phyloP scores from a whole-genome alignment of 2,329 filamentous ascomycete species.

The Sclerotinia minor region DNA sequence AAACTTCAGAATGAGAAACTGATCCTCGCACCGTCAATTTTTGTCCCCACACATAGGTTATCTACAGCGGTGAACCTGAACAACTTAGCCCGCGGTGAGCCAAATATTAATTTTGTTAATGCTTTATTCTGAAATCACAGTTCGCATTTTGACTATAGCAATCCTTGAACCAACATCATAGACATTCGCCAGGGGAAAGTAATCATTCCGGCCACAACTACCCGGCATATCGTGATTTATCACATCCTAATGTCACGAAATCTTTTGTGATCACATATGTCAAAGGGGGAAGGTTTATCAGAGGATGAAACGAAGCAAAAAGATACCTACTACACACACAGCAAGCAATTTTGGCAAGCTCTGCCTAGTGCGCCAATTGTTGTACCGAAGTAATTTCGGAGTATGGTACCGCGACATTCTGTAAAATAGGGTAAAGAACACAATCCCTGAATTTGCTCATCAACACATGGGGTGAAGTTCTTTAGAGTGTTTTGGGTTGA shows the following conservation, averaged over 20 bases:
- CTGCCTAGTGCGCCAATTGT: background rate
- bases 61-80: too few relatives aligned
- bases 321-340: background rate
- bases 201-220: background rate
- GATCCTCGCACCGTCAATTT: too few relatives aligned
- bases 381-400: conserved; percentile 6
- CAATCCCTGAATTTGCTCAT: background rate
- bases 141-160: background rate
- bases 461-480: background rate
- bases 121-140: background rate
- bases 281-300: background rate
- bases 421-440: too few relatives aligned
- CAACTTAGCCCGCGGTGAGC: too few relatives aligned
- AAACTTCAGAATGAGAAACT: background rate
- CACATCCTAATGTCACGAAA: too few relatives aligned
- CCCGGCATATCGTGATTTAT: too few relatives aligned
- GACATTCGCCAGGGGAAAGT: background rate
- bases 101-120: background rate
- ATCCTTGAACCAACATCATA: background rate
- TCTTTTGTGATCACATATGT: too few relatives aligned
- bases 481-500: conserved; percentile 10
- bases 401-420: background rate
- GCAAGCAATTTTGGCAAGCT: background rate
- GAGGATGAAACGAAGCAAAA: conserved; percentile 14
- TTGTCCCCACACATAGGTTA: too few relatives aligned